Base-by-base conservation (phyloP, 257 asterid species). In the Echites panduratus region DNA sequence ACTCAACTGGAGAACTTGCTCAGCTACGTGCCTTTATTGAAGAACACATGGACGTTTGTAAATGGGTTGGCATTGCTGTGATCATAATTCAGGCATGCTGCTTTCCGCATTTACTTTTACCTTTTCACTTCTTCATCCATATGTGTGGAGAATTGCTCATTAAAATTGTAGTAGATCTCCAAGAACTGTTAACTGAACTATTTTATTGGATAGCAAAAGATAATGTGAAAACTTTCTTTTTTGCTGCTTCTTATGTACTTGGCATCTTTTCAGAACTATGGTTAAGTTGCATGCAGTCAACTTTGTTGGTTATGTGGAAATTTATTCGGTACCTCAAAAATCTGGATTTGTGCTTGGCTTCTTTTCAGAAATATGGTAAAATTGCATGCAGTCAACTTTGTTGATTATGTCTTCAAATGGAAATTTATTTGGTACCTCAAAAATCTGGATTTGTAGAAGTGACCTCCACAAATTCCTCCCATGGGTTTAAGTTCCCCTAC, bases 1-100 rank as follows among this genome's bases (percentile, higher is more conserved):
- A 93, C 78, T 83, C 95, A 74, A 93, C 98, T 61, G 98, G 97
- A 78, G 96, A 89, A 82, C 86, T 93, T 61, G 88, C 87, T 78
- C 81, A 58, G 40, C 40, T 90, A 27, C 80, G 83, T 47, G 65
- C 68, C 79, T 90, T 93, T 61, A 77, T 90, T 62, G 75, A 82
- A 75, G 85, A 82, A 72, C 88, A 93, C 72, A 73, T 67, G 64
- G 93, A 86, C 77, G 82, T 89, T 79, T 89, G 90, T 74, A 61
- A 80, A 85, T 85, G 91, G 89, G 84, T 88, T 78, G 93, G 95
- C 81, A 83, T 90, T 66, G 80, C 80, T 53, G 82, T 90, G 74
- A 14, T 90, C 44, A 38, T 72, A 73, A 82, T 89, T 76, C 97
- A 93, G 98, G 98, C 82, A 83, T 54, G 95, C 79, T 75, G 78